phyloP scores from a whole-genome alignment of 2,329 filamentous ascomycete genomes.

The Ascochyta pisi region DNA sequence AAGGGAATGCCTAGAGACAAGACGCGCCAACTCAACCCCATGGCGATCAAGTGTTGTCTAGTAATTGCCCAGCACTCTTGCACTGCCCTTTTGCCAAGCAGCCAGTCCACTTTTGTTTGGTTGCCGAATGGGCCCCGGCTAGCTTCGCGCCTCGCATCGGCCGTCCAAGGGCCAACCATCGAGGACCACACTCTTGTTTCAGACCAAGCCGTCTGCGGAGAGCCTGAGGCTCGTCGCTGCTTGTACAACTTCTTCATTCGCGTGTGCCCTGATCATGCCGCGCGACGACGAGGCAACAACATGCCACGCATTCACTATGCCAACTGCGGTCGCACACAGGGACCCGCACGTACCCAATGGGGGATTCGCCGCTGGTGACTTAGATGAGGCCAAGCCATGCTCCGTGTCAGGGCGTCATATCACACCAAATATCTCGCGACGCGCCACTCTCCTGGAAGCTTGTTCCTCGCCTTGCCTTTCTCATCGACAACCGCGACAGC shows the following conservation, averaged over 20 bases:
- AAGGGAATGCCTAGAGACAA: not conserved
- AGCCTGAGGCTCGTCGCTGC: not conserved
- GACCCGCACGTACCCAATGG: slow-evolving; percentile 14
- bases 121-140: slow-evolving; percentile 3
- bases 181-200: not conserved
- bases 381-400: slow-evolving; percentile 28
- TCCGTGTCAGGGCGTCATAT: slow-evolving; percentile 27
- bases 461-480: slow-evolving; percentile 4
- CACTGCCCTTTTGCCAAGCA: slow-evolving; percentile 16
- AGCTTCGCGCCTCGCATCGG: not conserved
- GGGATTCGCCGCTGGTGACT: slow-evolving; percentile 17
- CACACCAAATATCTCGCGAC: slow-evolving; percentile 12
- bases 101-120: slow-evolving; percentile 5
- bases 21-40: slow-evolving; percentile 9
- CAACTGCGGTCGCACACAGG: slow-evolving; percentile 12
- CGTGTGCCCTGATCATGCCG: not conserved
- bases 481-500: slow-evolving; percentile 9
- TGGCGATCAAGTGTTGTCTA: slow-evolving; percentile 17
- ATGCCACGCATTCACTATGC: slow-evolving; percentile 11
- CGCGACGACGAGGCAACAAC: not conserved
- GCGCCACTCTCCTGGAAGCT: slow-evolving; percentile 6
- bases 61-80: slow-evolving; percentile 4
- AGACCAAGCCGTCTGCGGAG: slow-evolving; percentile 12
- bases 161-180: not conserved
- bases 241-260: slow-evolving; percentile 1